phyloP scores from a whole-genome alignment of 768 basidiomycete genomes.

The Fomitopsis pulvina region DNA sequence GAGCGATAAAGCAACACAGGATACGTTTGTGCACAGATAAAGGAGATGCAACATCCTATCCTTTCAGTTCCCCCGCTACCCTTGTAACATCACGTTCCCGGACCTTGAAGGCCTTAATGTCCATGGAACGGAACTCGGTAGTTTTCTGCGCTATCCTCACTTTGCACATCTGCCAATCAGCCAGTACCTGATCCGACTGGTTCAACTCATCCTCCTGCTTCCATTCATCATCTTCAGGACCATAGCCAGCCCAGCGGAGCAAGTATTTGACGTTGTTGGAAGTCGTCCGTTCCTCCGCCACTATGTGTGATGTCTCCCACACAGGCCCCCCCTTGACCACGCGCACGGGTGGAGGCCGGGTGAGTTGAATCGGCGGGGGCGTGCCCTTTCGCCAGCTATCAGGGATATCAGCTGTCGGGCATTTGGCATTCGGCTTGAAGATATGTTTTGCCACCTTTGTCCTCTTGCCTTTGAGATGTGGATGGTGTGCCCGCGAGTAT shows the following conservation, averaged over 20 bases:
- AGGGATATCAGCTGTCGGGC: slow-evolving; percentile 22
- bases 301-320: slow-evolving; percentile 26
- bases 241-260: slow-evolving; percentile 25
- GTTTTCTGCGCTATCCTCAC: slow-evolving; percentile 14
- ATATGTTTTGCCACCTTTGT: slow-evolving; percentile 24
- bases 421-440: slow-evolving; percentile 13
- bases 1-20: too few relatives aligned
- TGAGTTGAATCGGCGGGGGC: background rate
- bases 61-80: too few relatives aligned
- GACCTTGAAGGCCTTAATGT: too few relatives aligned
- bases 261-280: slow-evolving; percentile 12
- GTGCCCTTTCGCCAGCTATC: slow-evolving; percentile 14
- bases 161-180: slow-evolving; percentile 16
- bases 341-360: slow-evolving; percentile 15
- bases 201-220: slow-evolving; percentile 12
- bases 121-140: too few relatives aligned
- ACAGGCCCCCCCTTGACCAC: slow-evolving; percentile 12
- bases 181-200: too few relatives aligned
- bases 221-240: slow-evolving; percentile 24
- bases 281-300: slow-evolving; percentile 17
- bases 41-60: too few relatives aligned
- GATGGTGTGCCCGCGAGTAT: slow-evolving; percentile 56
- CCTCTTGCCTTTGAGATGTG: slow-evolving; percentile 32
- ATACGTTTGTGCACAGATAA: too few relatives aligned
- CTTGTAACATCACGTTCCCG: too few relatives aligned